phyloP scores from a whole-genome alignment of 2,329 filamentous ascomycete species.

The Paraconiothyrium brasiliense region DNA sequence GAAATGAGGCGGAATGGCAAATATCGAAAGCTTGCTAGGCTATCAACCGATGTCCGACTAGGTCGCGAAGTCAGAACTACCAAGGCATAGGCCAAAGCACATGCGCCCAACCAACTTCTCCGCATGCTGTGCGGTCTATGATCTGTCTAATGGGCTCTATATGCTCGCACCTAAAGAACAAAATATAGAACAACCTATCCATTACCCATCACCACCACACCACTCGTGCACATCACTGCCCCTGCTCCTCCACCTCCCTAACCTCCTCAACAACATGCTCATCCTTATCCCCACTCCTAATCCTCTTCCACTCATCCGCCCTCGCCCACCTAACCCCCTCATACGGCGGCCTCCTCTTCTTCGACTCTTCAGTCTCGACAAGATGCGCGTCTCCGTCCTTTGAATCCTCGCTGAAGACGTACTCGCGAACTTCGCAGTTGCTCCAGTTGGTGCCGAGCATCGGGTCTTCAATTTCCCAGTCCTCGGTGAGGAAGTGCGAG shows the following conservation, averaged over 20 bases:
- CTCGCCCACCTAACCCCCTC: neutral
- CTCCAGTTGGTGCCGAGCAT: constrained; percentile 43
- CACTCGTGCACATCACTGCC: neutral
- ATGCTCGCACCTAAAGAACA: too few species aligned
- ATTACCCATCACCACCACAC: too few species aligned
- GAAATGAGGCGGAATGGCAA: too few species aligned
- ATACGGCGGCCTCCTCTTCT: constrained; percentile 26
- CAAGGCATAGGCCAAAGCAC: too few species aligned
- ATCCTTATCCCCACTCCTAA: constrained; percentile 30
- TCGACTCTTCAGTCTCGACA: constrained; percentile 36
- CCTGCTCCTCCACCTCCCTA: constrained; percentile 19
- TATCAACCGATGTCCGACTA: too few species aligned
- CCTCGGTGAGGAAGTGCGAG: constrained; percentile 84
- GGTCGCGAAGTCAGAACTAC: too few species aligned
- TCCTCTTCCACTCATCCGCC: neutral
- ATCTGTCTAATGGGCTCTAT: too few species aligned
- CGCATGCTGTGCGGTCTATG: too few species aligned
- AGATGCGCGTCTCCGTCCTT: constrained; percentile 41
- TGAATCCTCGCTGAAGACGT: constrained; percentile 38
- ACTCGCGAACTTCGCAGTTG: constrained; percentile 48
- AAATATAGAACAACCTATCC: too few species aligned
- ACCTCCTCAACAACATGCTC: constrained; percentile 42
- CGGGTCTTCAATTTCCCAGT: constrained; percentile 64
- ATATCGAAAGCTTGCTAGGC: too few species aligned
- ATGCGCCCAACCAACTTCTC: too few species aligned